phyloP scores from a whole-genome alignment of 805 yeast species.

The Kazachstania martiniae region DNA sequence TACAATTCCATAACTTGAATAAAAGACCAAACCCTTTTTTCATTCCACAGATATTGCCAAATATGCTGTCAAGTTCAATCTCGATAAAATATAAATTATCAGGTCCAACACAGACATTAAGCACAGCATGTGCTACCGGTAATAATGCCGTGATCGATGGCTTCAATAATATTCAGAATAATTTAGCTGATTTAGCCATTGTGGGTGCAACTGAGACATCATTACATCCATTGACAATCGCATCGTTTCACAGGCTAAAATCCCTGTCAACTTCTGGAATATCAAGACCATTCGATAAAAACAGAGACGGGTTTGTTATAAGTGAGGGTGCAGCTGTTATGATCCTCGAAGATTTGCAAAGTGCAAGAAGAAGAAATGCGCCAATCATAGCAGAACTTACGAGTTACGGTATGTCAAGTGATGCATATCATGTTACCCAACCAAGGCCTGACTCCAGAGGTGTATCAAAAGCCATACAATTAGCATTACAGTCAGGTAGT shows the following conservation, averaged over 20 bases:
- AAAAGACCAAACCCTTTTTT: conserved; percentile 74
- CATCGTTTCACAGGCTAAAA: conserved; percentile 86
- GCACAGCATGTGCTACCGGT: conserved; percentile 98
- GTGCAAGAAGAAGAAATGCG: conserved; percentile 57
- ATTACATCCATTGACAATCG: conserved; percentile 74
- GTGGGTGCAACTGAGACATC: conserved; percentile 94
- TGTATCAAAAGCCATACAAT: conserved; percentile 70
- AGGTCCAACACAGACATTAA: conserved; percentile 82
- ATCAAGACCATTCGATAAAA: conserved; percentile 77
- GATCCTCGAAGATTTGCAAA: conserved; percentile 65
- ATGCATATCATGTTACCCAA: conserved; percentile 87
- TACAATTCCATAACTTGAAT: conserved; percentile 22
- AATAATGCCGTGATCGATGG: conserved; percentile 92
- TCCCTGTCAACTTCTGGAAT: conserved; percentile 57
- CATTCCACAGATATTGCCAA: conserved; percentile 71
- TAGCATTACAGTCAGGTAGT: conserved; percentile 51
- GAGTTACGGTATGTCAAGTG: conserved; percentile 90
- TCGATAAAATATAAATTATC: conserved; percentile 64
- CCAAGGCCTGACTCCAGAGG: conserved; percentile 79
- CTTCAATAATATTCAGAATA: conserved; percentile 61
- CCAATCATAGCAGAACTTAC: conserved; percentile 67
- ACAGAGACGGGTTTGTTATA: conserved; percentile 78
- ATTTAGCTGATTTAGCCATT: conserved; percentile 75
- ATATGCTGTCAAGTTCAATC: conserved; percentile 92
- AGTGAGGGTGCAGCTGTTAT: conserved; percentile 89